These are phyloP conservation scores for Globisporangium polare DNA, from an alignment of 352 stramenopile genomes.

Conservation along the genomic window DNA sequence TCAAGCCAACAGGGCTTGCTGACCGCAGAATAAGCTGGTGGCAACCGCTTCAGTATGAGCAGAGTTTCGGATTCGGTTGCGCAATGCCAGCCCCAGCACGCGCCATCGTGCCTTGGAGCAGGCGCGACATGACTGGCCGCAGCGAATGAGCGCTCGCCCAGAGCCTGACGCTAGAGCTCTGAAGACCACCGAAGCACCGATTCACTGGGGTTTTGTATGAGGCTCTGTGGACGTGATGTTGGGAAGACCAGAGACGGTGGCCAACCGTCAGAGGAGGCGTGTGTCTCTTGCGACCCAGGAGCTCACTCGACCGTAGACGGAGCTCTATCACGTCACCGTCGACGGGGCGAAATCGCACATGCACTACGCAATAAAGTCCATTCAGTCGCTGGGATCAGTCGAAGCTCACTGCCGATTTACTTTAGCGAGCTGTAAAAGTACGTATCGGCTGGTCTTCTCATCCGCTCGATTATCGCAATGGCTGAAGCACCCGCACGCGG, in stretches of 20 bases:
- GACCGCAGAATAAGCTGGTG: neutral
- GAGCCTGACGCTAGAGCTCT: neutral
- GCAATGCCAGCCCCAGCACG: neutral
- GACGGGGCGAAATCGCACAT: neutral
- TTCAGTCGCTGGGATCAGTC: neutral
- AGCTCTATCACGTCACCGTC: neutral
- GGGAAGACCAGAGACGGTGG: neutral
- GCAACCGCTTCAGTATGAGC: too few species aligned
- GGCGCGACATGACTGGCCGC: neutral
- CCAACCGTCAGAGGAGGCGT: neutral
- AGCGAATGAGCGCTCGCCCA: neutral
- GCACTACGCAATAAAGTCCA: neutral
- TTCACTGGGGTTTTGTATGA: neutral
- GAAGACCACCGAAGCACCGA: neutral
- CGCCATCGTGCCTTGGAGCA: neutral
- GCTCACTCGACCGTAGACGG: neutral
- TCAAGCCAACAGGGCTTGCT: neutral
- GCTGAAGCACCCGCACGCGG: neutral
- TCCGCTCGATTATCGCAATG: constrained; percentile 2
- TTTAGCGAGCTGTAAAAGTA: neutral
- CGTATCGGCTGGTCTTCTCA: neutral
- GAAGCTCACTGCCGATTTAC: neutral
- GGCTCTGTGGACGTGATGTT: neutral
- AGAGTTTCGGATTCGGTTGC: neutral
- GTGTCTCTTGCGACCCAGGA: neutral